phyloP scores from a whole-genome alignment of 2,329 filamentous ascomycete species.

The Ophiostoma perfectum region DNA sequence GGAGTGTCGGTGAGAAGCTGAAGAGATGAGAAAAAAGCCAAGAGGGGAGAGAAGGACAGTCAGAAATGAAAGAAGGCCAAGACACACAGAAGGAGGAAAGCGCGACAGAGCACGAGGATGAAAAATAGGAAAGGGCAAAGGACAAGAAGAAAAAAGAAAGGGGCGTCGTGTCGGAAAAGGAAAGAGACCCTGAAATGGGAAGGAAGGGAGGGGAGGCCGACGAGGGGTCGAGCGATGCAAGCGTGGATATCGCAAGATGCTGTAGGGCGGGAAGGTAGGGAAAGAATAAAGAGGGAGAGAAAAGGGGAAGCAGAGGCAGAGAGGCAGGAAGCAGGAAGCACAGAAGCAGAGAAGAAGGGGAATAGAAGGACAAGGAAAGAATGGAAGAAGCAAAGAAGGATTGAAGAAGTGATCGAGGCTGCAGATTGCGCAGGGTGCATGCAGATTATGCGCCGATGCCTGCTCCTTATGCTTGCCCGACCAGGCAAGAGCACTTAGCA shows the following conservation, averaged over 20 bases:
- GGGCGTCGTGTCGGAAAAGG: slow-evolving; percentile 2
- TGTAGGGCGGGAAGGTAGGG: background rate
- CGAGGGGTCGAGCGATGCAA: slow-evolving; percentile 6
- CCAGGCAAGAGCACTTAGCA: too few species aligned
- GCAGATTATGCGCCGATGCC: slow-evolving; percentile 3
- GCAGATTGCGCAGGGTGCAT: background rate
- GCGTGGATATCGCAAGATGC: background rate
- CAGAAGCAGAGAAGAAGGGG: background rate
- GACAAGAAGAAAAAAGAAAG: background rate
- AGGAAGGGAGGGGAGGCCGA: slow-evolving; percentile 8
- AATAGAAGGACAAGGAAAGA: background rate
- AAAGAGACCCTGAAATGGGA: slow-evolving; percentile 11
- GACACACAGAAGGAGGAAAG: background rate
- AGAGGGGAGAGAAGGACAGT: background rate
- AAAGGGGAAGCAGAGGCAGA: too few species aligned
- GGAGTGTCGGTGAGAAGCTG: background rate
- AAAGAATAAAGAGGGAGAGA: too few species aligned
- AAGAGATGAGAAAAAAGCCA: background rate
- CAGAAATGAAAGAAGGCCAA: background rate
- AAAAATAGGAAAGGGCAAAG: background rate
- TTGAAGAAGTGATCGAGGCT: background rate
- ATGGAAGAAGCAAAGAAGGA: background rate
- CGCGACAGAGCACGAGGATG: slow-evolving; percentile 3
- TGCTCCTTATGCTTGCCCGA: background rate
- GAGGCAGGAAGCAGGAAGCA: background rate